Base-by-base conservation (phyloP, 331 rosid genomes). In the Erythrophleum ivorense region DNA sequence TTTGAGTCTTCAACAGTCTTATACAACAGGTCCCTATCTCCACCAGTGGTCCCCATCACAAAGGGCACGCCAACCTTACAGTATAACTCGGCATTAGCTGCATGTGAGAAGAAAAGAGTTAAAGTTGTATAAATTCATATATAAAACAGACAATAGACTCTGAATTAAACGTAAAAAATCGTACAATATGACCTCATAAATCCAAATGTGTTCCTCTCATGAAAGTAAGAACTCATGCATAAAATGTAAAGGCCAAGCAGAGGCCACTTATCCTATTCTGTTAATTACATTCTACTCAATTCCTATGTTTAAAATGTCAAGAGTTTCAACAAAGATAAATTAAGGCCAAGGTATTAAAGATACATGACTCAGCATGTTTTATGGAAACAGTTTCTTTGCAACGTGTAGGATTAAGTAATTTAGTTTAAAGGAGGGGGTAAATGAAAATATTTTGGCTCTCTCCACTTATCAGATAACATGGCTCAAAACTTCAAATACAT, bases 1-100 rank as follows among this genome's bases (percentile, higher is more conserved):
- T 86, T 85, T 7, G 96, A 78, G 72, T 88, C 97, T 85, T 89
- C 69, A 71, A 93, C 94, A n/a, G 89, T 91, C 87, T 90, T 90
- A 81, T 82, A 54, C 83, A 91, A 57, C 29, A 50, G 83, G 52
- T 87, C 91, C 81, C 94, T 89, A 78, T 95, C 97, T 59, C 95
- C 97, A 36, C 97, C 97, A 1, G 98, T 95, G 72, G 98, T 93
- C 77, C 97, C 98, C 91, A 95, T 95, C 90, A 92, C 99, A 64
- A 93, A 93, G 74, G 97, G 99, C 57, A 95, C 98, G 60, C 97
- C 97, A 58, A 93, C 88, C 81, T 85, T 93, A 84, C 91, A 66
- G 84, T 95, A 95, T n/a, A 95, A 87, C 86, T 86, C 97, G 71
- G 95, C 97, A 84, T 95, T 95, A 85, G 80, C 98, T 95, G 83